A percentile compares a stretch with the other conserved stretches of the same genome.
Evolutionary conservation across 495 filamentous ascomycete species (phyloP).

Genomic region (Acidomyces sp.): DNA sequence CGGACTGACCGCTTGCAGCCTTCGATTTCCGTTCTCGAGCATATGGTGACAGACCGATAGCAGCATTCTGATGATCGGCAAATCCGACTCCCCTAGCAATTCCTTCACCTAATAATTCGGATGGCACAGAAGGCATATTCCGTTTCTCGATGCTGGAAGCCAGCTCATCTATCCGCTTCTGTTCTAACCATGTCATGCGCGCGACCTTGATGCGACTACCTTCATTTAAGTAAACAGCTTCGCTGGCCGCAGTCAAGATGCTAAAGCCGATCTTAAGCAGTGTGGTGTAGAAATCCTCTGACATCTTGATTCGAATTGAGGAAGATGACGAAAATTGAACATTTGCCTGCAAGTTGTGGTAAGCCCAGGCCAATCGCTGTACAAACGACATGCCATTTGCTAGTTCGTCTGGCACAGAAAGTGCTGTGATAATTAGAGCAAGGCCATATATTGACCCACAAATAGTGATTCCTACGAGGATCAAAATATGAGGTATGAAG

Average conservation of each 20-base stretch:
- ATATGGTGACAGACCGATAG: slow-evolving; percentile 42
- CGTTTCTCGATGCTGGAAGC: slow-evolving; percentile 16
- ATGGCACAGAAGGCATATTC: slow-evolving; percentile 21
- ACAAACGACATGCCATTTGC: slow-evolving; percentile 30
- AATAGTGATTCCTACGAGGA: slow-evolving; percentile 60
- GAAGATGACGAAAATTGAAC: slow-evolving; percentile 54
- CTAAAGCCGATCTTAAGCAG: slow-evolving; percentile 75
- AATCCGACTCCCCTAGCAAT: slow-evolving; percentile 12
- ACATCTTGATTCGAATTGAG: slow-evolving; percentile 55
- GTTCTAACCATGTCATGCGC: slow-evolving; percentile 83
- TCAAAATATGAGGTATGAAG: slow-evolving; percentile 81
- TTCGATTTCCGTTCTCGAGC: slow-evolving; percentile 40
- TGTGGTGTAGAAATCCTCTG: slow-evolving; percentile 91
- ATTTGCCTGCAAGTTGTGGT: slow-evolving; percentile 84
- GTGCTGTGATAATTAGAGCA: slow-evolving; percentile 60
- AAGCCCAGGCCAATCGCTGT: slow-evolving; percentile 49
- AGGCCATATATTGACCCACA: slow-evolving; percentile 64
- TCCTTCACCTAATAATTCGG: slow-evolving; percentile 32
- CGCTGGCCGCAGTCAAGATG: slow-evolving; percentile 78
- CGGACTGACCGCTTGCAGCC: slow-evolving; percentile 30
- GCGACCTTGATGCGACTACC: slow-evolving; percentile 60
- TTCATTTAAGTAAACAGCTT: slow-evolving; percentile 92
- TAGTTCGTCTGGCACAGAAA: slow-evolving; percentile 45
- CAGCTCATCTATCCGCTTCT: slow-evolving; percentile 45
- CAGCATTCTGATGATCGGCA: slow-evolving; percentile 13